Evolutionary conservation across 2,329 filamentous ascomycete species (phyloP).

Genomic region (Fusarium xyrophilum): DNA sequence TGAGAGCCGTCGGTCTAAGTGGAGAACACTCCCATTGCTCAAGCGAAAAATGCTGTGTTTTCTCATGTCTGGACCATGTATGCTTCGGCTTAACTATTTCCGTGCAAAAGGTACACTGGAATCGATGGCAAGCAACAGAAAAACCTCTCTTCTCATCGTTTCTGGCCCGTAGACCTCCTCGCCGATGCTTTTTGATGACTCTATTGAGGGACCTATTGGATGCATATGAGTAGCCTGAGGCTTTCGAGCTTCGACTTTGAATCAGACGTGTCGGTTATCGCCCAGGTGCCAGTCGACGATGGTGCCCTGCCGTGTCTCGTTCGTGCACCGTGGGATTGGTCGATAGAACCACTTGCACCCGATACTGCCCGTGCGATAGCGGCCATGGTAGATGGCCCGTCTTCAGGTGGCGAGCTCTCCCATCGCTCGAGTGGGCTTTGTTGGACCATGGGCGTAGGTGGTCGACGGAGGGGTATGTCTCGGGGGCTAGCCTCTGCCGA

Average conservation of each 20-base stretch:
- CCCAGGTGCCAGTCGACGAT: conserved; percentile 28
- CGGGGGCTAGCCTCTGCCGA: background rate
- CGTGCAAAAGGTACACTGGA: conserved; percentile 56
- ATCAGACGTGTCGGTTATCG: background rate
- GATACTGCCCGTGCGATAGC: conserved; percentile 42
- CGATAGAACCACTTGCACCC: background rate
- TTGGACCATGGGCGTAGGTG: conserved; percentile 57
- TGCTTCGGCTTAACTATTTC: conserved; percentile 55
- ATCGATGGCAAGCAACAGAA: background rate
- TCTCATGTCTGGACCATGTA: conserved; percentile 60
- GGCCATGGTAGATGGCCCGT: conserved; percentile 42
- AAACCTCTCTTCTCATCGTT: background rate
- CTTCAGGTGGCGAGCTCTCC: conserved; percentile 44
- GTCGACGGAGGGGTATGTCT: background rate
- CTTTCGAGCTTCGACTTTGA: conserved; percentile 2
- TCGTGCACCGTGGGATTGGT: accelerated
- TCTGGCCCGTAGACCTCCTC: background rate
- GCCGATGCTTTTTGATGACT: background rate
- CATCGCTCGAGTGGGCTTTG: conserved; percentile 45
- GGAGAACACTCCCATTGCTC: conserved; percentile 56
- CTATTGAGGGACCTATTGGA: background rate
- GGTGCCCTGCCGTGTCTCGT: background rate
- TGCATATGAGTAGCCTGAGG: background rate
- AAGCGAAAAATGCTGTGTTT: conserved; percentile 54
- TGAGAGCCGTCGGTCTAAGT: conserved; percentile 45